Evolutionary conservation across 257 asterid genomes (phyloP), one percentile per base, ranked within the genome.

Genomic region (Nicotiana undulata): DNA sequence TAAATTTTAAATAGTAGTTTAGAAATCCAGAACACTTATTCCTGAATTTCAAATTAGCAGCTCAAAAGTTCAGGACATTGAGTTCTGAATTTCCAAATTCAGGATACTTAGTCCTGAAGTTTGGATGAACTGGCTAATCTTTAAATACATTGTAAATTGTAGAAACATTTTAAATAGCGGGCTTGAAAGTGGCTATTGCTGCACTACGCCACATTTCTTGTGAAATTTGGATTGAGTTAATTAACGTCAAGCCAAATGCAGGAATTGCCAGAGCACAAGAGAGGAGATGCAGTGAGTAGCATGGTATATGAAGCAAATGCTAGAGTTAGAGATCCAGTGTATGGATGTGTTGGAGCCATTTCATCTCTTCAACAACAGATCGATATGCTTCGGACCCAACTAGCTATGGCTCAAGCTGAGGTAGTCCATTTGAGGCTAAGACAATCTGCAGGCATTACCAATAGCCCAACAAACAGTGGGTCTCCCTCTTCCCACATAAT

Each of bases 201-300:
- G 37, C 37, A 32, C 37, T 37, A 6, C 2, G 44, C 46, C 10
- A 37, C 46, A 55, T 18, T 56, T 56, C 37, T 61, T 12, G 68
- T 15, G 3, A 63, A 63, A 5, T 63, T 63, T 3, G 68, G 40
- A 2, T 24, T 28, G 4, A 63, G 4, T 26, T 5, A 13, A 63
- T 26, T 13, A 63, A 28, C 5, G 15, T 63, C 20, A 63, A 28
- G 7, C 13, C 4, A 26, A 63, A 70, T 44, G 24, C 61, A 74
- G 79, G 79, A 74, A 74, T 49, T 74, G 79, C 79, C 79, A 26
- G 79, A 74, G 79, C 79, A 74, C 5, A 26, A 74, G 11, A 74
- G 79, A 49, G 79, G 61, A 49, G 79, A 74, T 74, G 79, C 79
- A 74, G 79, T 74, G 44, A 74, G 79, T 51, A 74, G 79, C 79